These are phyloP conservation scores for Aeschynomene evenia DNA, from an alignment of 306 rosid species.

Conservation along the genomic window DNA sequence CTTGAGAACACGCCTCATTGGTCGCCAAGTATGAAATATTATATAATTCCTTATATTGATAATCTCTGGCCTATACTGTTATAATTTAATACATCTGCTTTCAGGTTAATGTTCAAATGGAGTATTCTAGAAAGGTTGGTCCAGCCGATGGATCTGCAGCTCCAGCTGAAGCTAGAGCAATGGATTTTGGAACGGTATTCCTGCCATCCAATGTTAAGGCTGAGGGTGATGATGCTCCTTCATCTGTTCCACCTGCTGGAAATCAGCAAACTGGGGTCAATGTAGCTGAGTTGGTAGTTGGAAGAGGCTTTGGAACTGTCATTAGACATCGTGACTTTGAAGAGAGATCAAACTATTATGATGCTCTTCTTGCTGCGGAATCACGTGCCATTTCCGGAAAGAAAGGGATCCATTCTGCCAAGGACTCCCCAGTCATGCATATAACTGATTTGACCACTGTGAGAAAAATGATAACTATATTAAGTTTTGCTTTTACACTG, in stretches of 20 bases:
- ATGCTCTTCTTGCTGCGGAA: constrained; percentile 82
- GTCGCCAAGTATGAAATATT: constrained; percentile 57
- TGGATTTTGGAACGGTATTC: constrained; percentile 88
- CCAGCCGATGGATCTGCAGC: constrained; percentile 51
- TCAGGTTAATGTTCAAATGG: constrained; percentile 84
- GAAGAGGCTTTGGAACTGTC: constrained; percentile 80
- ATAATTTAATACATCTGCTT: not conserved
- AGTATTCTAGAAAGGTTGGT: constrained; percentile 70
- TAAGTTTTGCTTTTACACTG: not conserved
- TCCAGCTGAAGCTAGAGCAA: constrained; percentile 61
- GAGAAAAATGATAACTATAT: constrained; percentile 30
- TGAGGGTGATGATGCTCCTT: constrained; percentile 56
- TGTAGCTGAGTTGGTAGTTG: constrained; percentile 61
- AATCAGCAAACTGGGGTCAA: constrained; percentile 57
- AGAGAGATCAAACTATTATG: constrained; percentile 80
- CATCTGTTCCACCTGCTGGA: constrained; percentile 44
- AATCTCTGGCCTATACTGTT: not conserved
- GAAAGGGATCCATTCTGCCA: constrained; percentile 80
- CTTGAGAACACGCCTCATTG: constrained; percentile 80
- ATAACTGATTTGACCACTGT: constrained; percentile 71
- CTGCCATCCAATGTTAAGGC: constrained; percentile 45
- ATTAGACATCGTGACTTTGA: constrained; percentile 88
- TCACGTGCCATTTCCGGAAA: constrained; percentile 67
- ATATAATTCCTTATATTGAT: constrained; percentile 11
- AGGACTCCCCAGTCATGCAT: constrained; percentile 83